Base-by-base conservation (phyloP, 345 rosid species). In the Stellera chamaejasme region DNA sequence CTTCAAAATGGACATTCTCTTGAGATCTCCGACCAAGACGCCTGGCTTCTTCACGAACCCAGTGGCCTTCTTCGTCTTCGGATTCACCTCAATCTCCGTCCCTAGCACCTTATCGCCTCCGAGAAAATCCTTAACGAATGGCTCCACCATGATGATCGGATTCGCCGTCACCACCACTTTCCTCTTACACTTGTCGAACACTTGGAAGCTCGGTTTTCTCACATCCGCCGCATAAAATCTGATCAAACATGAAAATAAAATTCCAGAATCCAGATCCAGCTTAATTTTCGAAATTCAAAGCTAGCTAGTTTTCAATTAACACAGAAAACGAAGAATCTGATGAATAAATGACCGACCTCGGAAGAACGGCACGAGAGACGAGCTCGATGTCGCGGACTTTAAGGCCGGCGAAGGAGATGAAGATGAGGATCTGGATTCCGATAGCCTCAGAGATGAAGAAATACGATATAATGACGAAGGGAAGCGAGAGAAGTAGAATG, bases 121-220 rank as follows among this genome's bases (percentile, higher is more conserved):
- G 0, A 92, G 86, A 69, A 80, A 92, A 47, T 86, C 94, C 77
- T 79, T 88, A 63, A 84, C 91, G 39, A 92, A 92, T 8, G 97
- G 80, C 69, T 92, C 97, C 52, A 92, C 98, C 98, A 92, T 88
- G 32, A 92, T 60, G 13, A 72, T 74, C 45, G 97, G 97, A 68
- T 86, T 92, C 27, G 94, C 97, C 55, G 98, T 92, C 74, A 92
- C 98, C 64, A 92, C 94, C 65, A 88, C 97, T 66, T 84, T 88
- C 75, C 91, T 76, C 75, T 79, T 82, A 77, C 95, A 88, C 56
- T 62, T 76, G 28, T 84, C 93, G 39, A 92, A 92, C 66, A 92
- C 87, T 58, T 81, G 82, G 49, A 56, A 92, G 66, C 93, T 88
- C 46, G 86, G 97, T 60, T 77, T 65, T 60, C 98, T 82, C 75